phyloP scores from a whole-genome alignment of 2,329 filamentous ascomycete species.

The Phaeosphaeriaceae sp. region DNA sequence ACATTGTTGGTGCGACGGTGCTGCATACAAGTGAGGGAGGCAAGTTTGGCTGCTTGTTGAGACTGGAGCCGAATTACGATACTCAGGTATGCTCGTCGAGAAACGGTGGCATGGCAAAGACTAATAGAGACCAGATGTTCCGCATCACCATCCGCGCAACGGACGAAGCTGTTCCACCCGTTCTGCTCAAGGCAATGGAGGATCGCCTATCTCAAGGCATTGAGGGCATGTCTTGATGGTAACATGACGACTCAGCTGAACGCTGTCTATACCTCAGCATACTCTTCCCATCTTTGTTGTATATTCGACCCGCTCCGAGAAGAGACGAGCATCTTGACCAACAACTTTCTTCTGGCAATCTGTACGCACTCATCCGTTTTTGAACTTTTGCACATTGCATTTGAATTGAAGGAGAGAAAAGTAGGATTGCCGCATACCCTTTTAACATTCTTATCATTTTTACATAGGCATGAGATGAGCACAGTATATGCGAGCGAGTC shows the following conservation, averaged over 20 bases:
- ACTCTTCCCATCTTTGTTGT: background rate
- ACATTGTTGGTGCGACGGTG: conserved; percentile 90
- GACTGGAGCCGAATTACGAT: conserved; percentile 91
- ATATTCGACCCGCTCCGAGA: background rate
- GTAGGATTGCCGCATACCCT: conserved; percentile 10
- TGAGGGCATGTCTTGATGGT: conserved; percentile 37
- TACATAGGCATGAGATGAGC: background rate
- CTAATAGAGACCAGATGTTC: conserved; percentile 75
- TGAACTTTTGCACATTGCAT: conserved; percentile 5
- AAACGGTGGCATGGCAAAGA: conserved; percentile 2
- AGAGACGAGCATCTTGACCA: background rate
- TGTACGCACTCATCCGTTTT: background rate
- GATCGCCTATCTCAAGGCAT: conserved; percentile 72
- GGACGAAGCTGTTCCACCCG: conserved; percentile 83
- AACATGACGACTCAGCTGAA: too few relatives aligned
- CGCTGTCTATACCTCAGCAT: too few relatives aligned
- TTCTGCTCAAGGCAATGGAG: conserved; percentile 87
- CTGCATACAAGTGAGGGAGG: conserved; percentile 82
- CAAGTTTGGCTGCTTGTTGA: conserved; percentile 92
- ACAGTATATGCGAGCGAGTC: background rate
- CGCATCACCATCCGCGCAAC: conserved; percentile 93
- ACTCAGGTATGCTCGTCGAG: conserved; percentile 75
- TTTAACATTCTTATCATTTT: conserved; percentile 1
- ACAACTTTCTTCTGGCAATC: background rate
- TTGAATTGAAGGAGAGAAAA: conserved; percentile 5